phyloP scores from a whole-genome alignment of 2,329 filamentous ascomycete genomes.

The Paraphaeosphaeria minitans region DNA sequence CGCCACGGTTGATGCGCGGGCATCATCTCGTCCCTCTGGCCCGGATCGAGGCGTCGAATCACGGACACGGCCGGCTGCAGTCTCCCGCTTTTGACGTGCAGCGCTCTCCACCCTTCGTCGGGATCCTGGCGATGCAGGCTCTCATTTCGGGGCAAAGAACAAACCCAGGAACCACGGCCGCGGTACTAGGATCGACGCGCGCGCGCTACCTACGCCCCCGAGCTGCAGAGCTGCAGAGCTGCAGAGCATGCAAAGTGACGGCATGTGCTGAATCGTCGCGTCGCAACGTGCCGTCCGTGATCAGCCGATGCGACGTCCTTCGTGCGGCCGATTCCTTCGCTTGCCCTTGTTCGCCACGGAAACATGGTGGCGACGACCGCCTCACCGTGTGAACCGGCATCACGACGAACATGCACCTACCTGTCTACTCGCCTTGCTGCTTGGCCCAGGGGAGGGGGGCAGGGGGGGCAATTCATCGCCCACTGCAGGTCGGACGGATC shows the following conservation, averaged over 20 bases:
- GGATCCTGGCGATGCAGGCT: constrained; percentile 10
- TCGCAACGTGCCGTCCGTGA: neutral
- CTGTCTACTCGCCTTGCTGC: neutral
- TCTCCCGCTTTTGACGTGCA: constrained; percentile 4
- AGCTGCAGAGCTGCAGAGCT: too few species aligned
- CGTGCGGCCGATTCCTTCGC: constrained; percentile 5
- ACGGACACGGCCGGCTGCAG: neutral
- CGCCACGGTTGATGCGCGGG: neutral
- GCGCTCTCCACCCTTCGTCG: constrained; percentile 1
- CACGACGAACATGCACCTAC: neutral
- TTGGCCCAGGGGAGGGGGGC: neutral
- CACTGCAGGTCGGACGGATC: neutral
- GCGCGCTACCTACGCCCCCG: constrained; percentile 12
- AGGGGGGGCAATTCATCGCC: neutral
- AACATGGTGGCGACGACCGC: neutral
- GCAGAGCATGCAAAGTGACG: neutral
- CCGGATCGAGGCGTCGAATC: constrained; percentile 17
- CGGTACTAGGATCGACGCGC: constrained; percentile 23
- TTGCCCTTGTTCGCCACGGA: neutral
- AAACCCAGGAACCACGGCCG: constrained; percentile 21
- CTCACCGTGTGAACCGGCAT: neutral
- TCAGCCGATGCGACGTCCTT: constrained; percentile 14
- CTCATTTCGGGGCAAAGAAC: constrained; percentile 12
- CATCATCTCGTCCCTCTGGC: constrained; percentile 3
- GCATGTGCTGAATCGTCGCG: neutral